Percentiles rank a stretch among this genome's conserved stretches.
These are phyloP conservation scores for Talaromyces verruculosus DNA, from an alignment of 2,329 filamentous ascomycete species.

Conservation along the genomic window DNA sequence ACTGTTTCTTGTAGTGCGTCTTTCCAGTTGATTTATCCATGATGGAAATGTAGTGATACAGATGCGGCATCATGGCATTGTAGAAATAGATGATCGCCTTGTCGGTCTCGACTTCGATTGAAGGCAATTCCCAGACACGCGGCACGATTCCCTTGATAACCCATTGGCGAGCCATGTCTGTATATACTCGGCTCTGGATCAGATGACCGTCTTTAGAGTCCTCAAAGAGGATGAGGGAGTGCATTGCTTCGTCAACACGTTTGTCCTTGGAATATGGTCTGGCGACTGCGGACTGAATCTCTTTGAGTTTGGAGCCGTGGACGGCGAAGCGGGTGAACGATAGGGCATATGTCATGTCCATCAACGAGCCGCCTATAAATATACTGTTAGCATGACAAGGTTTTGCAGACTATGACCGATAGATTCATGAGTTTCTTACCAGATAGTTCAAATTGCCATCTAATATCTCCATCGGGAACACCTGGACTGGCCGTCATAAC, in stretches of 20 bases:
- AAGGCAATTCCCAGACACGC: slow-evolving; percentile 35
- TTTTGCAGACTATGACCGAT: no score
- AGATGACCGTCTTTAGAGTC: slow-evolving; percentile 23
- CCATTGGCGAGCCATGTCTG: slow-evolving; percentile 32
- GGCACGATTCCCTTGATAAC: slow-evolving; percentile 27
- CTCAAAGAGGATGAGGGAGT: slow-evolving; percentile 32
- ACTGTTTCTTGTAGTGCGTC: slow-evolving; percentile 29
- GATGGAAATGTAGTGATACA: slow-evolving; percentile 37
- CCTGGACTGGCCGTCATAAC: slow-evolving; percentile 30
- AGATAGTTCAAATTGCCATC: slow-evolving; percentile 41
- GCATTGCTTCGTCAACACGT: slow-evolving; percentile 36
- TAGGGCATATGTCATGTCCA: slow-evolving; percentile 43
- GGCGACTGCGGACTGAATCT: slow-evolving; percentile 35
- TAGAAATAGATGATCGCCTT: slow-evolving; percentile 34
- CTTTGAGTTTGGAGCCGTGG: slow-evolving; percentile 29
- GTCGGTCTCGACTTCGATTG: slow-evolving; percentile 36
- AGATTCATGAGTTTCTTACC: slow-evolving; percentile 20
- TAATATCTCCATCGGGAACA: slow-evolving; percentile 36
- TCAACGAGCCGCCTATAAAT: slow-evolving; percentile 35
- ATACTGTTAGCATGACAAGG: not conserved
- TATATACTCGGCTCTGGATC: slow-evolving; percentile 34
- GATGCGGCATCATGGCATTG: slow-evolving; percentile 37
- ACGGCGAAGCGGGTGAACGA: slow-evolving; percentile 36
- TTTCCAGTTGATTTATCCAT: slow-evolving; percentile 32
- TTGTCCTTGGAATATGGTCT: slow-evolving; percentile 29